Conservation (phyloP, 805 yeast genomes). For the Saccharomyces cerevisiae region DNA sequence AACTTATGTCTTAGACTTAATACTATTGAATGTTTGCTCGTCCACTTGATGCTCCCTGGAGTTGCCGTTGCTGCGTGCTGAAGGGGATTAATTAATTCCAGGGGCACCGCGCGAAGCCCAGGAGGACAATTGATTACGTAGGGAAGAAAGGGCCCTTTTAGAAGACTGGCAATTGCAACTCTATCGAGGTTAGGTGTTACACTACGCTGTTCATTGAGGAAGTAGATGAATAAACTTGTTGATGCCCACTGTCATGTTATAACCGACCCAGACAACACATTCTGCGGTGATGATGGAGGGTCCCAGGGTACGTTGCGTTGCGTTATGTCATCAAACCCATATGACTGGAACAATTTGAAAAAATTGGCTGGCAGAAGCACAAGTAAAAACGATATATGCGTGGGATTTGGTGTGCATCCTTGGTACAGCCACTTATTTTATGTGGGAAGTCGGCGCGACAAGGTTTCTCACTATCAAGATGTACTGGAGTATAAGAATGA, state of each 20-base stretch:
- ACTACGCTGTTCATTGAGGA: neutral
- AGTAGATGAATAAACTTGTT: conserved; percentile 7
- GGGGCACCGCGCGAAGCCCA: neutral
- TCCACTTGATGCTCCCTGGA: neutral
- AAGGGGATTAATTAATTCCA: neutral
- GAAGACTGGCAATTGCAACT: neutral
- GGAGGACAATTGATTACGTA: neutral
- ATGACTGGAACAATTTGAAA: conserved; percentile 18
- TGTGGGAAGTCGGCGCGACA: conserved; percentile 23
- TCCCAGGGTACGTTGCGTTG: conserved; percentile 11
- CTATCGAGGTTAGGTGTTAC: neutral
- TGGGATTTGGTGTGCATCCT: conserved; percentile 75
- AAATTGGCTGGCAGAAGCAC: conserved; percentile 6
- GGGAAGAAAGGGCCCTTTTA: neutral
- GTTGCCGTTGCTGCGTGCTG: neutral
- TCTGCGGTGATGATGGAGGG: neutral
- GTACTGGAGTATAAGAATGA: conserved; percentile 38
- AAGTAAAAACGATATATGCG: conserved; percentile 26
- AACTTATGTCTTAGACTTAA: neutral
- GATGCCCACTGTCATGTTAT: conserved; percentile 36
- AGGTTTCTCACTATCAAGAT: conserved; percentile 46
- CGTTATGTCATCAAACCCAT: conserved; percentile 43
- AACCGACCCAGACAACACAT: neutral
- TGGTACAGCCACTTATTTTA: conserved; percentile 75
- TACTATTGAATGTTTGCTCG: neutral